Evolutionary conservation across 2,329 filamentous ascomycete genomes (phyloP), one percentile per base, ranked within the genome.

Genomic region (Cryphonectria nitschkei): DNA sequence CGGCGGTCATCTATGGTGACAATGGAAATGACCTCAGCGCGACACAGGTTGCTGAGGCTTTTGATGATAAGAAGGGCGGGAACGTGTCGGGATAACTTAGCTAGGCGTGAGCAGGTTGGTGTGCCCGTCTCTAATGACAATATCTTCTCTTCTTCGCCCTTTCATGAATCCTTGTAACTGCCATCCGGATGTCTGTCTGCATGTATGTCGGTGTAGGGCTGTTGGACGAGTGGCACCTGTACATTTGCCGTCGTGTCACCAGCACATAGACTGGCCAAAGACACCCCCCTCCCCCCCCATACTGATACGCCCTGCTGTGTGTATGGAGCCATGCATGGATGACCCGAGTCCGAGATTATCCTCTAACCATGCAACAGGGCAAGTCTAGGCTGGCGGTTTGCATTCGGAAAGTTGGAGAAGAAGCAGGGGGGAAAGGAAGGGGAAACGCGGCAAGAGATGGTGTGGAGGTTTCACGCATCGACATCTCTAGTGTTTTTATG

Each of bases 21-120:
- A 60, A 68, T 4, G 50, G 34, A 2, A 32, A 37, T 11, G 68
- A 34, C 5, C 54, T 50, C 52, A 71, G 69, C 50, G 67, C 65
- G 9, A 60, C 64, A 22, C 71, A 69, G 11, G 50, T 73, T 37
- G 63, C 34, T 5, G 71, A 73, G 58, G 70, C 34, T 2, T 64
- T 73, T 16, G 63, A 64, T 50, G 63, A 64, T 26, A 67, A 68
- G 50, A 66, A 70, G 54, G 63, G 39, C 13, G 65, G 37, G 52
- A 63, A 58, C 11, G 16, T 61, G 22, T 29, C n/a, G 3, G 43
- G 4, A 4, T 29, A 3, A 34, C 14, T 43, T 22, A 50, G 46
- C 22, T 9, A 34, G 32, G 26, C 2, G 32, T 13, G 29, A 32
- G 43, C 7, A 7, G 7, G 19, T 50, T n/a, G 16, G 19, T 26